phyloP scores from a whole-genome alignment of 176 grass and related monocot species.

The Oryza glaberrima region DNA sequence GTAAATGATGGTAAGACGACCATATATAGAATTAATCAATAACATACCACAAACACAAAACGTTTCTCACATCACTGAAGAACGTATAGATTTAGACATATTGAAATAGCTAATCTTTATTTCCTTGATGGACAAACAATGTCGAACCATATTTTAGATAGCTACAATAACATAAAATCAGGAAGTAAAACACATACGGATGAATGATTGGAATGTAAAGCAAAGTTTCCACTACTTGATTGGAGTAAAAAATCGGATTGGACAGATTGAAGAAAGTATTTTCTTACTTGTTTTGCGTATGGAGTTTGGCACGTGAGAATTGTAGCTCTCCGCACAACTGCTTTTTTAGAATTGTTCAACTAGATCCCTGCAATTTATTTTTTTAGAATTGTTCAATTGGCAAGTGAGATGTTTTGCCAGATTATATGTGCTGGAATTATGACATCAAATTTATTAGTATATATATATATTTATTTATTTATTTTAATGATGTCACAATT shows the following conservation, averaged over 20 bases:
- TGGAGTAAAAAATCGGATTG: background rate
- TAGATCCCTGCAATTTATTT: background rate
- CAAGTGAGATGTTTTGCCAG: background rate
- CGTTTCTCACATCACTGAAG: background rate
- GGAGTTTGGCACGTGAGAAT: background rate
- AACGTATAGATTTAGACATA: background rate
- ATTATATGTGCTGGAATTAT: constrained; percentile 38
- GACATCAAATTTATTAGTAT: constrained; percentile 21
- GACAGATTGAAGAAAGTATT: background rate
- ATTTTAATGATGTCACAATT: constrained; percentile 9
- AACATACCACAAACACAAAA: background rate
- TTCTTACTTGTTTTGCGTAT: background rate
- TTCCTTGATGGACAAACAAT: background rate
- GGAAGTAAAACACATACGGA: background rate
- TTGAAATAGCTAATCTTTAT: background rate
- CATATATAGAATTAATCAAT: background rate
- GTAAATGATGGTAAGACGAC: background rate
- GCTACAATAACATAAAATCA: background rate
- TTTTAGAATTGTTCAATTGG: background rate
- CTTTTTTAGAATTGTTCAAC: background rate
- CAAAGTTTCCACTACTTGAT: background rate
- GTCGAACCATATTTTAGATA: background rate
- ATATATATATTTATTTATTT: constrained; percentile 23
- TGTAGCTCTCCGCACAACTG: background rate
- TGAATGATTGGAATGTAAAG: background rate